Percentiles rank a stretch among this genome's conserved stretches.
Conservation (phyloP, 2,329 filamentous ascomycete species). For the Tolypocladium cylindrosporum region DNA sequence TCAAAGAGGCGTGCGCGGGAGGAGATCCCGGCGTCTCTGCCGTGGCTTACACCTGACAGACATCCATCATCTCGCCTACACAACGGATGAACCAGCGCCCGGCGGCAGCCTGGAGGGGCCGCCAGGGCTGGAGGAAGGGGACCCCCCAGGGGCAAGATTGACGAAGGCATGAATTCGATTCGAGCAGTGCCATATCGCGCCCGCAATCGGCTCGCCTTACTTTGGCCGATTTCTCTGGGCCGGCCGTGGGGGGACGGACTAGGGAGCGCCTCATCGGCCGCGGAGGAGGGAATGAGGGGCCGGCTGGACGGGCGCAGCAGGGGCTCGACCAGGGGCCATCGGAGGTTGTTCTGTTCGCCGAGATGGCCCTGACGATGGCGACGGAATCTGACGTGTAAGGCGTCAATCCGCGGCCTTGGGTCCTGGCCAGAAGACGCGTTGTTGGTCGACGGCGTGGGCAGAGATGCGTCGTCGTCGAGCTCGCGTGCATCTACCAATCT, state of each 20-base stretch:
- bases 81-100: not conserved
- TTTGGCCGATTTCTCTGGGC: not conserved
- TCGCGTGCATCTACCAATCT: not conserved
- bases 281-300: not conserved
- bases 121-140: not conserved
- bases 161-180: not conserved
- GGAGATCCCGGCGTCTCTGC: not conserved
- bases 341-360: not conserved
- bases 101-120: not conserved
- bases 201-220: not conserved
- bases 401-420: not conserved
- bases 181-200: no score
- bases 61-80: not conserved
- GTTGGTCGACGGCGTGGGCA: not conserved
- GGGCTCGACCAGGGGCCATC: not conserved
- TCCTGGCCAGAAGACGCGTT: not conserved
- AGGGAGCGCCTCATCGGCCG: not conserved
- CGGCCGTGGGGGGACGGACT: not conserved
- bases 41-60: not conserved
- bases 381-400: not conserved
- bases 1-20: not conserved
- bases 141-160: no score
- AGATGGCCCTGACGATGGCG: not conserved
- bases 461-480: not conserved
- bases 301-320: not conserved